Conservation (phyloP, 805 yeast genomes). For the Candida cerambycidarum region DNA sequence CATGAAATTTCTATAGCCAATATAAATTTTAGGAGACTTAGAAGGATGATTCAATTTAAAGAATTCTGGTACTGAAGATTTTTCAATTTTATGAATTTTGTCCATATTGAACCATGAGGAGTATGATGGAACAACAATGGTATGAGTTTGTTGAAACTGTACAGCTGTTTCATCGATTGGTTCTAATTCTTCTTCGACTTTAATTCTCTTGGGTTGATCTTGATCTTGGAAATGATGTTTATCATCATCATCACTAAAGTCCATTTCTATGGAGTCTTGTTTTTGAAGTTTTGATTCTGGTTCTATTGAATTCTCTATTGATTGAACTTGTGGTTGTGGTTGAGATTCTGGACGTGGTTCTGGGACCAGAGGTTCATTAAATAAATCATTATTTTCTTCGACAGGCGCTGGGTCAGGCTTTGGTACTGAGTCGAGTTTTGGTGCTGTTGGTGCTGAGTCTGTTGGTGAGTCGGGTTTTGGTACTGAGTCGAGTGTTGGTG, state of each 20-base stretch:
- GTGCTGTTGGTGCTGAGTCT: too few species aligned
- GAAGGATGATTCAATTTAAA: conserved; percentile 69
- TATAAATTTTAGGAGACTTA: conserved; percentile 80
- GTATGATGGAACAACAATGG: conserved; percentile 84
- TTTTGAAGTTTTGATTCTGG: neutral
- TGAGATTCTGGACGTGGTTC: neutral
- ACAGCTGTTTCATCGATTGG: conserved; percentile 18
- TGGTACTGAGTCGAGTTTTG: conserved; percentile 4
- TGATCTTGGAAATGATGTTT: conserved; percentile 15
- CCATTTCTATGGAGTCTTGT: neutral
- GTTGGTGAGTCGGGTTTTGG: too few species aligned
- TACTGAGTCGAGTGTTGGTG: conserved; percentile 4
- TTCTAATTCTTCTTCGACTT: conserved; percentile 5
- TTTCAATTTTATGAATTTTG: conserved; percentile 73
- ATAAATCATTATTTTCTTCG: too few species aligned
- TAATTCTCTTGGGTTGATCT: conserved; percentile 14
- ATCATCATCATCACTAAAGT: conserved; percentile 3
- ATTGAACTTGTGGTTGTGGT: neutral
- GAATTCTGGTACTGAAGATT: conserved; percentile 83
- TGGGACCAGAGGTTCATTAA: too few species aligned
- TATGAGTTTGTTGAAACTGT: conserved; percentile 63
- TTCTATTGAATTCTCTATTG: neutral
- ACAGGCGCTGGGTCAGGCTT: too few species aligned
- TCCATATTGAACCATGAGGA: conserved; percentile 81
- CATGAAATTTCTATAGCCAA: conserved; percentile 84